Percentiles rank a stretch among this genome's conserved stretches.
Conservation (phyloP, 345 rosid species). For the Crucihimalaya himalaica region DNA sequence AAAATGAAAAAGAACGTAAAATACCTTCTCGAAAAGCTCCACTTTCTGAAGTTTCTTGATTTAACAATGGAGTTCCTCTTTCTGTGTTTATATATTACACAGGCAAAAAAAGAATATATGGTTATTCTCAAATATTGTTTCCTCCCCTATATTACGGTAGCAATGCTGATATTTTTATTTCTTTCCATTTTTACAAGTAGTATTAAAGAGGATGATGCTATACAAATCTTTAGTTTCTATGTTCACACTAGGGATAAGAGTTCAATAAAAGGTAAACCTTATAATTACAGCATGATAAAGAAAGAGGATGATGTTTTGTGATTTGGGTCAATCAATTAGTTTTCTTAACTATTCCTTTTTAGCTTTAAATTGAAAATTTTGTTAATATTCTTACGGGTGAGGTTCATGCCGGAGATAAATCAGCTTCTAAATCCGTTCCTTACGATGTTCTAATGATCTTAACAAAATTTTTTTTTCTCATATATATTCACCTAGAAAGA, state of each 20-base stretch:
- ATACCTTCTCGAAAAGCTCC: slow-evolving; percentile 31
- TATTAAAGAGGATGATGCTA: slow-evolving; percentile 8
- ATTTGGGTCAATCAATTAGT: slow-evolving; percentile 4
- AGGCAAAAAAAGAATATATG: slow-evolving; percentile 15
- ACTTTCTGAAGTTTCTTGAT: slow-evolving; percentile 40
- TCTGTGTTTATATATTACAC: slow-evolving; percentile 31
- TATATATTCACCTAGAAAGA: no score
- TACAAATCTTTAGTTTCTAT: not conserved
- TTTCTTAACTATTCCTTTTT: not conserved
- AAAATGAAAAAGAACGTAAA: not conserved
- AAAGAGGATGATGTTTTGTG: slow-evolving; percentile 5
- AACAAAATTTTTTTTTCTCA: no score
- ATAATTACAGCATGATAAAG: slow-evolving; percentile 20
- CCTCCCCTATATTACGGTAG: slow-evolving; percentile 22
- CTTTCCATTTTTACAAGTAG: slow-evolving; percentile 7
- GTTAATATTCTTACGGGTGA: not conserved
- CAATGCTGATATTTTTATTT: not conserved
- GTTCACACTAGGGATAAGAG: not conserved
- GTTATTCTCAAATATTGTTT: slow-evolving; percentile 21
- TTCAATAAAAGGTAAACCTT: not conserved
- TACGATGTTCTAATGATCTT: not conserved
- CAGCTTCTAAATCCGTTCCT: not conserved
- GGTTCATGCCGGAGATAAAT: not conserved
- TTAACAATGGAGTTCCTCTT: slow-evolving; percentile 35
- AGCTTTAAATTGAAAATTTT: not conserved